phyloP scores from a whole-genome alignment of 768 basidiomycete species.

The Boletus tylopilopsis region DNA sequence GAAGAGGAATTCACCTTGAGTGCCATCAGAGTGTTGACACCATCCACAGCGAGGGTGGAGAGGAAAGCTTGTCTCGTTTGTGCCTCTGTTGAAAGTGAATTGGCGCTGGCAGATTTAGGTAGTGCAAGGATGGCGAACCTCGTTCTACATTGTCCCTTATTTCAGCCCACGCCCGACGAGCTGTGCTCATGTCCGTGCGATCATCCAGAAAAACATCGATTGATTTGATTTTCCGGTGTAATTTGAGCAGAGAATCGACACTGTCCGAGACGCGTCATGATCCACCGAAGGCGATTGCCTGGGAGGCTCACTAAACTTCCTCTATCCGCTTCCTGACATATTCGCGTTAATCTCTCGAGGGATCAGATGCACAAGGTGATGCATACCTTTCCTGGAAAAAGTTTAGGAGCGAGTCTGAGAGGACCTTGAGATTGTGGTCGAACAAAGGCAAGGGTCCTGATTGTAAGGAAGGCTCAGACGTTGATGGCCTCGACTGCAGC shows the following conservation, averaged over 20 bases:
- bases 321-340: constrained; percentile 71
- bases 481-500: constrained; percentile 21
- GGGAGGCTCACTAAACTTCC: constrained; percentile 65
- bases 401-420: constrained; percentile 68
- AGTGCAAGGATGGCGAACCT: constrained; percentile 40
- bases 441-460: constrained; percentile 65
- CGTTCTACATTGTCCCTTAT: constrained; percentile 82
- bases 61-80: constrained; percentile 81
- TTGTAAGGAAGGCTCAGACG: constrained; percentile 27
- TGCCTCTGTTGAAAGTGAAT: constrained; percentile 56
- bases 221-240: constrained; percentile 69
- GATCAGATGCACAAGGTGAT: constrained; percentile 8
- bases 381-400: constrained; percentile 85
- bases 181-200: constrained; percentile 57
- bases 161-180: constrained; percentile 78
- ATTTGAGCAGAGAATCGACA: constrained; percentile 66
- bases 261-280: constrained; percentile 35
- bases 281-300: not conserved
- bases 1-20: constrained; percentile 50
- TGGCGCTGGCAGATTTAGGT: not conserved
- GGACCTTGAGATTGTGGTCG: constrained; percentile 63
- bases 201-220: constrained; percentile 74
- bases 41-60: constrained; percentile 62
- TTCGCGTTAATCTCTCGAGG: constrained; percentile 18
- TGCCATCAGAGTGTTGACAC: constrained; percentile 62